Percentiles rank a stretch among this genome's conserved stretches.
phyloP scores from a whole-genome alignment of 2,329 filamentous ascomycete species.

The Ilyonectria sp. region DNA sequence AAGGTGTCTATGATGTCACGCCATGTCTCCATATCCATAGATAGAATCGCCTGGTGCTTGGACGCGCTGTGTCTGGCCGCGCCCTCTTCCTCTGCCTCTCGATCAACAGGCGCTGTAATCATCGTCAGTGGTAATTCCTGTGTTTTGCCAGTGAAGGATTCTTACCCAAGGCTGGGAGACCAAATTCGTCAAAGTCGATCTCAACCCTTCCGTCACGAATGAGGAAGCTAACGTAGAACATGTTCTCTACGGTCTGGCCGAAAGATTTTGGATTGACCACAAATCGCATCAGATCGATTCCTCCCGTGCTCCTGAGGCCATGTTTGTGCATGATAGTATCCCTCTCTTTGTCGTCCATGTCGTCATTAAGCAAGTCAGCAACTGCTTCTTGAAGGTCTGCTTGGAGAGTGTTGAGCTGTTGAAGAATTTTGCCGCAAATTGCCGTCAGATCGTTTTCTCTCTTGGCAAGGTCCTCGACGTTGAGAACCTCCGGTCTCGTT shows the following conservation, averaged over 20 bases:
- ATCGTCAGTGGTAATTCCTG: constrained; percentile 35
- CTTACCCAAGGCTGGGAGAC: constrained; percentile 86
- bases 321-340: constrained; percentile 73
- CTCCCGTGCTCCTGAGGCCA: constrained; percentile 77
- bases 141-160: constrained; percentile 38
- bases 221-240: constrained; percentile 97
- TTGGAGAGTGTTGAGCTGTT: constrained; percentile 69
- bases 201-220: constrained; percentile 87
- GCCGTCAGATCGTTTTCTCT: constrained; percentile 85
- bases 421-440: constrained; percentile 82
- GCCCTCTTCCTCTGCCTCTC: constrained; percentile 64
- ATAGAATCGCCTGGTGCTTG: constrained; percentile 89
- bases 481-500: constrained; percentile 84
- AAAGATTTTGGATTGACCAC: constrained; percentile 93
- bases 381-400: constrained; percentile 63
- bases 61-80: constrained; percentile 66
- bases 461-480: constrained; percentile 80
- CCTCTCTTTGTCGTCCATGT: constrained; percentile 62
- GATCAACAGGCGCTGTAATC: constrained; percentile 53
- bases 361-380: constrained; percentile 59
- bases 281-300: constrained; percentile 87
- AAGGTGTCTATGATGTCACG: constrained; percentile 82
- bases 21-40: constrained; percentile 90
- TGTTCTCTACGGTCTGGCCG: constrained; percentile 94
- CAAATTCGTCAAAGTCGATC: constrained; percentile 80